phyloP scores from a whole-genome alignment of 257 asterid genomes.

The Solanum tacnaense region DNA sequence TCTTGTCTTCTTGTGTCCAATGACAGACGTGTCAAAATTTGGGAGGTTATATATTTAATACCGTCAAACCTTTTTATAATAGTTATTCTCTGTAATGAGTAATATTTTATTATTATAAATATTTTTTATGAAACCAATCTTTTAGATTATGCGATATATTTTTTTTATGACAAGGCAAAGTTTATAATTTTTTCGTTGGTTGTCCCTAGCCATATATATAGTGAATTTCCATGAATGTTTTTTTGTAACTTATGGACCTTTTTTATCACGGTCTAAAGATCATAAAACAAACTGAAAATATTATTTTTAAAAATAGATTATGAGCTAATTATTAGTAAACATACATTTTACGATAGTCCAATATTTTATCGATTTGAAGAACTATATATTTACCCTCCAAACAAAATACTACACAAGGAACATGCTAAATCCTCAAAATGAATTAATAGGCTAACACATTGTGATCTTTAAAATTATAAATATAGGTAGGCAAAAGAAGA shows the following conservation, averaged over 20 bases:
- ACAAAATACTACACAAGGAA: background rate
- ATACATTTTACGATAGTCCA: background rate
- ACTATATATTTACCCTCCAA: background rate
- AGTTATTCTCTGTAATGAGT: too few relatives aligned
- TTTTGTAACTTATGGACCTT: too few relatives aligned
- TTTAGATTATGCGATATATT: background rate
- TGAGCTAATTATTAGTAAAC: too few relatives aligned
- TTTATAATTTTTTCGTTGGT: too few relatives aligned
- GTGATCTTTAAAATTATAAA: background rate
- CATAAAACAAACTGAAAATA: too few relatives aligned
- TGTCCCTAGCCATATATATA: too few relatives aligned
- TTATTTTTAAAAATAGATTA: too few relatives aligned
- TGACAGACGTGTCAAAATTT: background rate
- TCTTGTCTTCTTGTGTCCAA: background rate
- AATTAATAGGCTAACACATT: background rate
- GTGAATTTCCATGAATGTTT: too few relatives aligned
- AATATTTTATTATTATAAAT: too few relatives aligned
- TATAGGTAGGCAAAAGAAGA: background rate
- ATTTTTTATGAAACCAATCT: background rate
- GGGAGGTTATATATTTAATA: background rate
- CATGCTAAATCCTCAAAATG: background rate
- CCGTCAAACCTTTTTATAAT: too few relatives aligned
- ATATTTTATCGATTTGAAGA: background rate
- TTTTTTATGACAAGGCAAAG: background rate
- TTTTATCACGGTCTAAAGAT: too few relatives aligned